Evolutionary conservation across 768 basidiomycete genomes (phyloP).

Genomic region (Pulveroboletus sp.): DNA sequence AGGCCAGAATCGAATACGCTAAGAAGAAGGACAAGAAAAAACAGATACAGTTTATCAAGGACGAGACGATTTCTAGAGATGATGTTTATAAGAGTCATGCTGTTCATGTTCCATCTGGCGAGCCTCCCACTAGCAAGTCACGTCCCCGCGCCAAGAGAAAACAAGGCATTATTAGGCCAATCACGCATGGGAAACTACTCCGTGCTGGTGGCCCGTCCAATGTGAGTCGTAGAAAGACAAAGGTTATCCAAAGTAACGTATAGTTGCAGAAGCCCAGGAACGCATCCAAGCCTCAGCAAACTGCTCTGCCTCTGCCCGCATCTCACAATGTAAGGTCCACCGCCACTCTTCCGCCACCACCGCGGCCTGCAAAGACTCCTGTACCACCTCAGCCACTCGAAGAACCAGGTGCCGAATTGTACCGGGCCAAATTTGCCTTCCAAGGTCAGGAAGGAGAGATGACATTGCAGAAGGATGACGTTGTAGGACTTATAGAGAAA

Average conservation of each 20-base stretch:
- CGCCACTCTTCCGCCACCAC: conserved; percentile 28
- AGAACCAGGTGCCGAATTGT: conserved; percentile 67
- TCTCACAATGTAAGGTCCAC: conserved; percentile 22
- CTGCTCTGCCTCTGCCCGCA: conserved; percentile 52
- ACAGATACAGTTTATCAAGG: conserved; percentile 81
- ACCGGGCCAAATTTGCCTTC: conserved; percentile 90
- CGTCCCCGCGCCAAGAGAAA: conserved; percentile 84
- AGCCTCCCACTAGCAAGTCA: conserved; percentile 76
- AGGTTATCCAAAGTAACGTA: conserved; percentile 1
- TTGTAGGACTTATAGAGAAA: conserved; percentile 89
- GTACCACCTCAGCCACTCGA: conserved; percentile 52
- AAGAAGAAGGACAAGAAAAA: conserved; percentile 98
- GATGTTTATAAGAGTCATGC: conserved; percentile 93
- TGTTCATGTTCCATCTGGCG: conserved; percentile 84
- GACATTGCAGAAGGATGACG: conserved; percentile 81
- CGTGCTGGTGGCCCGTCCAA: conserved; percentile 71
- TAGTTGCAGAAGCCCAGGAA: conserved; percentile 41
- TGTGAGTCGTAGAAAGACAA: conserved; percentile 28
- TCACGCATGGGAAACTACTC: conserved; percentile 79
- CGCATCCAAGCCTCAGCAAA: conserved; percentile 36
- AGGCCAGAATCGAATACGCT: conserved; percentile 71
- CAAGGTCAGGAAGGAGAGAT: conserved; percentile 91
- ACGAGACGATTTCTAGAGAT: conserved; percentile 73
- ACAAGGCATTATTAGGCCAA: conserved; percentile 78
- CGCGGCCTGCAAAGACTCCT: conserved; percentile 38